Base-by-base conservation (phyloP, 2,329 filamentous ascomycete species). In the Colletotrichum sp. region DNA sequence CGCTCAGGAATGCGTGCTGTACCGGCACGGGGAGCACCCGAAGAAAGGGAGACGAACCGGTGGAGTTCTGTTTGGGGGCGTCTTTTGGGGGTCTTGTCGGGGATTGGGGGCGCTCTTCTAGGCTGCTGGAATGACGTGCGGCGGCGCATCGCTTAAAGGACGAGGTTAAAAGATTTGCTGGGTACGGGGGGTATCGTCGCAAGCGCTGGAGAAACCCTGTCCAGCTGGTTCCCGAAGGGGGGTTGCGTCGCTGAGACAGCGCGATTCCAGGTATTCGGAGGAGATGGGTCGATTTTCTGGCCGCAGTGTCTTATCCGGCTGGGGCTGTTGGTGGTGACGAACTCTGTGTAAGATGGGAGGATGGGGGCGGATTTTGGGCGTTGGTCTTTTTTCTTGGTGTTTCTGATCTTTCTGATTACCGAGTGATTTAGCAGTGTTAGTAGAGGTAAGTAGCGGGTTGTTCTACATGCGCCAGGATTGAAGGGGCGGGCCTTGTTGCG, bases 211-310 rank as follows among this genome's bases (percentile, higher is more conserved):
- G 59, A 73, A 70, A 55, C 61, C 52, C 28, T 52, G 36, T 16
- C 38, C 38, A 48, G 38, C 38, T 48, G 38, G 38, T 48, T 59
- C 18, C 28, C 24, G 52, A 61, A 16, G 18, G 58, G 18, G 16
- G 68, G 38, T 55, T 64, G 71, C 61, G 55, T 32, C 24, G 26
- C 14, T 71, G 68, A 74, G 68, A 74, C 72, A 71, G 8, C 5
- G 10, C 7, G 61, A 71, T 71, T 71, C 72, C 68, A 74, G 68
- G 68, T 66, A 71, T 36, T 58, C 68, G 72, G 72, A 66, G 36
- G 18, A 12, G 28, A 21, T 48, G n/a, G 65, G 65, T 56, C 48
- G 32, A n/a, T 9, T n/a, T 52, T 30, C 5, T n/a, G 64, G 43
- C 64, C 65, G 26, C 65, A 66, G n/a, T 58, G 43, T 68, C 65